Evolutionary conservation across 1,284 basidiomycete genomes (phyloP), one percentile per base, ranked within the genome.

Genomic region (Ceratobasidium sp.): DNA sequence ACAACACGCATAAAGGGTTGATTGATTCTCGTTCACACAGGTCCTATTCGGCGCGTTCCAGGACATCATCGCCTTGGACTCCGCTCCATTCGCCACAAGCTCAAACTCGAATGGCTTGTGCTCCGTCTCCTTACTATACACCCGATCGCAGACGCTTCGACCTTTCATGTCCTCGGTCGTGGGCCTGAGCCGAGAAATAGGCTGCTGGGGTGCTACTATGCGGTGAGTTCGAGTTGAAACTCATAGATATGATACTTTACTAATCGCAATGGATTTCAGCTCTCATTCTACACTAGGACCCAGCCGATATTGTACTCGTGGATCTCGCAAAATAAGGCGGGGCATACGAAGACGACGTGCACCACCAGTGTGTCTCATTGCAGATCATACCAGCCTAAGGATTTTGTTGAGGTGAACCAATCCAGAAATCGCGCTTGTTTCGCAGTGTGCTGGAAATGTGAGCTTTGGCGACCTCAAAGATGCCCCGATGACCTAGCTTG

Each of bases 131-230:
- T n/a, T n/a, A n/a, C n/a, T n/a, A n/a, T n/a, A n/a, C n/a, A n/a
- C n/a, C n/a, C n/a, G n/a, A n/a, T n/a, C n/a, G n/a, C n/a, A n/a
- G n/a, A n/a, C n/a, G n/a, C 81, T 9, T 75, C 80, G 9, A 83
- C 82, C 0, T 76, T 85, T 26, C 77, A 80, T 52, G n/a, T n/a
- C n/a, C n/a, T 84, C 4, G 80, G 80, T 21, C 80, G 83, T 44
- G 80, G 78, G 13, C 49, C 77, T 0, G 79, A 78, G 30, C 72
- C 81, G 57, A 76, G 77, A 47, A 79, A 79, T 64, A 80, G 79
- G 43, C 77, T 84, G n/a, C n/a, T 84, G n/a, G 83, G 78, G 6
- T 83, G 80, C 73, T 84, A 84, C 74, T 85, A 84, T 74, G 81
- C 84, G 21, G 81, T 82, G 74, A 46, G 79, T 78, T 21, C 67